Conservation (phyloP, 1,284 basidiomycete species). For the Entoloma clypeatum region DNA sequence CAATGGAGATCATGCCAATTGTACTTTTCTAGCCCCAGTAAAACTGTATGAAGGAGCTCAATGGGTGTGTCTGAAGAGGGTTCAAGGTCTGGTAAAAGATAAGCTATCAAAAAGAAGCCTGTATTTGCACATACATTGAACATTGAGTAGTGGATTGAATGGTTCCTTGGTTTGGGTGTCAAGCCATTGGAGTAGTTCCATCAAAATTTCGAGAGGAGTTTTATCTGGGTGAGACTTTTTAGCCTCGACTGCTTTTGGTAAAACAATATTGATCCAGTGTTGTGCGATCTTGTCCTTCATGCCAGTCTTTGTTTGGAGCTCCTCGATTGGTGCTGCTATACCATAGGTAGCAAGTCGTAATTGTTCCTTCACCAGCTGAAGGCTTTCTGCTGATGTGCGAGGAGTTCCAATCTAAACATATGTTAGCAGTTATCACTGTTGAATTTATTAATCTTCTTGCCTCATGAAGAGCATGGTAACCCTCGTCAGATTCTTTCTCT, state of each 20-base stretch:
- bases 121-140: neutral
- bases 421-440: neutral
- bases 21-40: conserved; percentile 36
- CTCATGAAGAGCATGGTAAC: conserved; percentile 26
- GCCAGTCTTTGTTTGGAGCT: conserved; percentile 22
- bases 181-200: conserved; percentile 14
- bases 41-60: conserved; percentile 34
- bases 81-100: conserved; percentile 25
- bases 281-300: conserved; percentile 34
- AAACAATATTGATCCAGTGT: conserved; percentile 29
- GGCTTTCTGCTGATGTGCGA: conserved; percentile 20
- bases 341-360: conserved; percentile 5
- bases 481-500: conserved; percentile 24
- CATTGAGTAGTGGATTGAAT: conserved; percentile 1
- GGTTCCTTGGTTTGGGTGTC: neutral
- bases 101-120: neutral
- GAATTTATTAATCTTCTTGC: conserved; percentile 14
- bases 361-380: conserved; percentile 4
- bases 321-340: conserved; percentile 10
- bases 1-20: conserved; percentile 23
- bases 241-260: conserved; percentile 19
- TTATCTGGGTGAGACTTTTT: conserved; percentile 4
- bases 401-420: conserved; percentile 16
- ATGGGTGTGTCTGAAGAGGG: conserved; percentile 31
- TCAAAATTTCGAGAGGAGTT: neutral